These are phyloP conservation scores for Phanerodontia chrysosporium DNA, from an alignment of 768 basidiomycete species.

Conservation along the genomic window DNA sequence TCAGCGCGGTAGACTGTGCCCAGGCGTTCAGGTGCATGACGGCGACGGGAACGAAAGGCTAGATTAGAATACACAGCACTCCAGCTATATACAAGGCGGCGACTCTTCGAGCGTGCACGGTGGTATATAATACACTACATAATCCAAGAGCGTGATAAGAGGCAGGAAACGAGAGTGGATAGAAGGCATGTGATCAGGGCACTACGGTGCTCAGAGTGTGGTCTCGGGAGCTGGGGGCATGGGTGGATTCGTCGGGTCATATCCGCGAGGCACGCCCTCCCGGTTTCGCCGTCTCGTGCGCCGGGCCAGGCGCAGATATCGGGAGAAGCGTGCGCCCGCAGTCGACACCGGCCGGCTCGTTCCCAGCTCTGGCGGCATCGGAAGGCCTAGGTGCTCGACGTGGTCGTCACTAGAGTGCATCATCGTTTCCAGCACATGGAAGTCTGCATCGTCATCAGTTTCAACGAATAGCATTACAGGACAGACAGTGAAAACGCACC, in stretches of 20 bases:
- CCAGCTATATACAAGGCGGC: background rate
- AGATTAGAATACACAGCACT: background rate
- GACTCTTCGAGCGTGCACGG: background rate
- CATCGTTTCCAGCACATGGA: conserved; percentile 32
- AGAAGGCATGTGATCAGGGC: background rate
- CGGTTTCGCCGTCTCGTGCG: conserved; percentile 19
- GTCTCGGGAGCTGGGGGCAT: conserved; percentile 20
- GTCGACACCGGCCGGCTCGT: conserved; percentile 18
- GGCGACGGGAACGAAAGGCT: background rate
- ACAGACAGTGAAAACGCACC: conserved; percentile 42
- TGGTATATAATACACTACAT: background rate
- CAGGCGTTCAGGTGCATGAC: no score
- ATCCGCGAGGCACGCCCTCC: conserved; percentile 14
- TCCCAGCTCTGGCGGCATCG: conserved; percentile 4
- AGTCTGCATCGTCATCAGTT: conserved; percentile 20
- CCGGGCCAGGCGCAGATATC: conserved; percentile 29
- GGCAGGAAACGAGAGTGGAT: background rate
- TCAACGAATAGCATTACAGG: background rate
- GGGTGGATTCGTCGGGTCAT: conserved; percentile 24
- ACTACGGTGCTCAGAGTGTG: conserved; percentile 1
- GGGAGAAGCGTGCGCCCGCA: conserved; percentile 27
- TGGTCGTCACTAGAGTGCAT: conserved; percentile 16
- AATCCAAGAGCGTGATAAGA: background rate
- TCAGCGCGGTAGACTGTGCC: no score
- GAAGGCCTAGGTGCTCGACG: conserved; percentile 21